Evolutionary conservation across 441 rosid species (phyloP), one percentile per base, ranked within the genome.

Genomic region (Viola pubescens): DNA sequence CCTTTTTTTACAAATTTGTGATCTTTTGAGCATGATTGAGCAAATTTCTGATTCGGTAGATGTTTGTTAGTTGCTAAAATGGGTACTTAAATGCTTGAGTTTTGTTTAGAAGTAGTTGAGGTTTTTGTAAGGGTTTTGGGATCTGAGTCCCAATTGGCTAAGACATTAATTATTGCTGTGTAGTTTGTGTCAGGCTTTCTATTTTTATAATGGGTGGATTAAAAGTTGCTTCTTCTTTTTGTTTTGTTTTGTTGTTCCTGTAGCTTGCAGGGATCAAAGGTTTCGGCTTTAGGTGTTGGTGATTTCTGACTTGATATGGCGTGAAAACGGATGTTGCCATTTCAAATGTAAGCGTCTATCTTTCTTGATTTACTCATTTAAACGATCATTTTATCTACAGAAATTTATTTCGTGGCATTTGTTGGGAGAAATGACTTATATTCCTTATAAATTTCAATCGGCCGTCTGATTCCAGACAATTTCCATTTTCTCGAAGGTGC

Each of bases 281-380:
- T 3, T 47, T n/a, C 49, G 13, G 11, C 13, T 47, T 47, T 47
- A 0, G 13, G 14, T n/a, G 13, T 47, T 10, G 2, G 2, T 10
- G 34, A 26, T 26, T 26, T 26, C 34, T 14, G 11, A 47, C 49
- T 14, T 47, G 49, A 4, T 8, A n/a, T 47, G 13, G 49, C 11
- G 49, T 47, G 2, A 47, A 47, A 51, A 50, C 13, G 51, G 14
- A 46, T n/a, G 9, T 13, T 48, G 48, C 51, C 37, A n/a, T 42
- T 57, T 26, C 37, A 40, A 52, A 54, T 53, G 66, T 53, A 44
- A 63, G 52, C 3, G 37, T 48, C 48, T 37, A 58, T 11, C 19
- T 7, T 38, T 47, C 1, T 47, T 47, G 13, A n/a, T 10, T 14
- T 10, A 26, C 34, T 26, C 34, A 26, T 26, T 26, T 26, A 26